Evolutionary conservation across 768 basidiomycete genomes (phyloP).

Genomic region (Trametes maxima): DNA sequence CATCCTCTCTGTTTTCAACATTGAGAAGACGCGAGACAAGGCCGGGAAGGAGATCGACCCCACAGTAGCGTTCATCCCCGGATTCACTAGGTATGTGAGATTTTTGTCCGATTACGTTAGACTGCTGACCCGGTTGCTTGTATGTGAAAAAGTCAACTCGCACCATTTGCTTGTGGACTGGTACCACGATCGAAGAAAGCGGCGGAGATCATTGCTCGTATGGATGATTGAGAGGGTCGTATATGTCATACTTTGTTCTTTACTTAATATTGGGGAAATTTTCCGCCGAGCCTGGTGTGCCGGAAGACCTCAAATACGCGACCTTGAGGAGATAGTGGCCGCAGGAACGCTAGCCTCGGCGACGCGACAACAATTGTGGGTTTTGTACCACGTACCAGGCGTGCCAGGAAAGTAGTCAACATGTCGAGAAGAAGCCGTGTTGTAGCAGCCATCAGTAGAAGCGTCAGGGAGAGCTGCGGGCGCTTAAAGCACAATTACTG

Average conservation of each 20-base stretch:
- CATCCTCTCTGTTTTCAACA: slow-evolving; percentile 48
- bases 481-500: background rate
- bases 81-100: slow-evolving; percentile 46
- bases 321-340: too few relatives aligned
- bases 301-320: too few relatives aligned
- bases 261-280: too few relatives aligned
- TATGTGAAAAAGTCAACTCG: slow-evolving; percentile 44
- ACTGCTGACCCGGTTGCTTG: background rate
- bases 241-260: too few relatives aligned
- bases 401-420: background rate
- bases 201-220: background rate
- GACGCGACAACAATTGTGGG: too few relatives aligned
- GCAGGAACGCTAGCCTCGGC: too few relatives aligned
- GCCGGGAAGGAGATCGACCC: slow-evolving; percentile 43
- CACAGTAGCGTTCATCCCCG: slow-evolving; percentile 40
- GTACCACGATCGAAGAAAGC: slow-evolving; percentile 39
- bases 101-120: background rate
- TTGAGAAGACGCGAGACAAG: slow-evolving; percentile 44
- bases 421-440: background rate
- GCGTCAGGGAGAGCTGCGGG: background rate
- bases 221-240: background rate
- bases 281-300: too few relatives aligned
- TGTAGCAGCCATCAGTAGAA: background rate
- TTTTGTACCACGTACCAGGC: background rate
- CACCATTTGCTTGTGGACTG: slow-evolving; percentile 49